These are phyloP conservation scores for Glycyrrhiza uralensis DNA, from an alignment of 306 rosid genomes.

Conservation along the genomic window DNA sequence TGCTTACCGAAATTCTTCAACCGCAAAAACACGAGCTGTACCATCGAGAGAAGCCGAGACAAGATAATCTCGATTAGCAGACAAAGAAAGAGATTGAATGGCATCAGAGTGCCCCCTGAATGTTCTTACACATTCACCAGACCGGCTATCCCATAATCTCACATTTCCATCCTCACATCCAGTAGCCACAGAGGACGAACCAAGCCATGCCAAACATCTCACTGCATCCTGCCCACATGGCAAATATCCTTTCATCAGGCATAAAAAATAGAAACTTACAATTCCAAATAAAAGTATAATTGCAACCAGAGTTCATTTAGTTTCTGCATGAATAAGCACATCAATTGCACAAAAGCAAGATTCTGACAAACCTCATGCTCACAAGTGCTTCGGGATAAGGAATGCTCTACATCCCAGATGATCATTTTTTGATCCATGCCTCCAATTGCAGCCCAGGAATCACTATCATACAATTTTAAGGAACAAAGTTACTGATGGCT, in stretches of 20 bases:
- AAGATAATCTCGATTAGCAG: conserved; percentile 57
- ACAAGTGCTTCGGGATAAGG: conserved; percentile 55
- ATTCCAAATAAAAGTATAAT: neutral
- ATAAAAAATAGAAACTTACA: neutral
- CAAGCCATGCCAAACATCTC: conserved; percentile 78
- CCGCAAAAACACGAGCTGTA: conserved; percentile 81
- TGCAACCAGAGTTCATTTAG: neutral
- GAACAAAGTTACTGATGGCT: neutral
- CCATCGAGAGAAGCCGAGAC: conserved; percentile 71
- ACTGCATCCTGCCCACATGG: conserved; percentile 66
- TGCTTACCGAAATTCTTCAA: conserved; percentile 45
- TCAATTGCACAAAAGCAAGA: conserved; percentile 9
- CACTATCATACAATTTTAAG: conserved; percentile 42
- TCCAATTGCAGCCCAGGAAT: conserved; percentile 79
- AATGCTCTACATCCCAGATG: conserved; percentile 82
- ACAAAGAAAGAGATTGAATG: conserved; percentile 65
- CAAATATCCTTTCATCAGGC: conserved; percentile 12
- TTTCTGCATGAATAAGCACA: neutral
- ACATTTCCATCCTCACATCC: conserved; percentile 81
- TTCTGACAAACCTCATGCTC: conserved; percentile 72
- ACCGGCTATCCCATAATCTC: conserved; percentile 77
- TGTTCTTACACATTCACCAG: conserved; percentile 71
- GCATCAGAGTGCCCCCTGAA: conserved; percentile 60
- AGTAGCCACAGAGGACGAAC: conserved; percentile 54
- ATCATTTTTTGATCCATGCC: conserved; percentile 70